Base-by-base conservation (phyloP, 1,284 basidiomycete genomes). In the Rhodotorula sp. region DNA sequence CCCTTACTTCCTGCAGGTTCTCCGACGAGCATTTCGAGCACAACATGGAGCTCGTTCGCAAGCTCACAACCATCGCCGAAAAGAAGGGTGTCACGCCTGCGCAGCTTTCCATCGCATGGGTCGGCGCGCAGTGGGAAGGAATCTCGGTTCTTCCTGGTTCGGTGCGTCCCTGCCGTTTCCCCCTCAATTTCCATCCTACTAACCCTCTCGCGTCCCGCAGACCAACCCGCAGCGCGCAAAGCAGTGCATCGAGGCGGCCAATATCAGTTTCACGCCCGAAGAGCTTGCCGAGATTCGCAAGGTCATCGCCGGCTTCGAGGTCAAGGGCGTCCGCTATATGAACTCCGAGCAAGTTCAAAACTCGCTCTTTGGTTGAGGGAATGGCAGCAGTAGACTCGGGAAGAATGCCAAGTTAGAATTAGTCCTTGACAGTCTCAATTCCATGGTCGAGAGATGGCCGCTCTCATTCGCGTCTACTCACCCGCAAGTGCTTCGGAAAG, bases 91-190 rank as follows among this genome's bases (percentile, higher is more conserved):
- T 83, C 6, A 85, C 86, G 1, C 68, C 86, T 0, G 83, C 84
- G 1, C 87, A 89, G 77, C 80, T 87, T 24, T 79, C 83, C 0
- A 81, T 89, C 19, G 86, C 88, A 0, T 89, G 88, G 87, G 72
- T 88, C 24, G 80, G 86, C 29, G 83, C 83, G 22, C 85, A 85
- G 78, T 85, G 84, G 17, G 78, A 81, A 44, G 34, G 47, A 17
- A 74, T 81, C 34, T 67, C 81, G 1, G 80, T 81, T 0, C 78
- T 82, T 44, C 81, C 81, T 8, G 81, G 81, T 4, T 79, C 81
- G 2, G 72, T 74, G 47, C 51, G 72, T 46, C 34, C 34, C 64
- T 29, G n/a, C 59, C 75, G 1, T 69, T 72, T 2, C 77, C 73
- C 73, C 44, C 74, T 39, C 60, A 75, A 0, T 48, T 48, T 11